Conservation (phyloP, 108 stramenopile genomes). For the Discostella pseudostelligera region DNA sequence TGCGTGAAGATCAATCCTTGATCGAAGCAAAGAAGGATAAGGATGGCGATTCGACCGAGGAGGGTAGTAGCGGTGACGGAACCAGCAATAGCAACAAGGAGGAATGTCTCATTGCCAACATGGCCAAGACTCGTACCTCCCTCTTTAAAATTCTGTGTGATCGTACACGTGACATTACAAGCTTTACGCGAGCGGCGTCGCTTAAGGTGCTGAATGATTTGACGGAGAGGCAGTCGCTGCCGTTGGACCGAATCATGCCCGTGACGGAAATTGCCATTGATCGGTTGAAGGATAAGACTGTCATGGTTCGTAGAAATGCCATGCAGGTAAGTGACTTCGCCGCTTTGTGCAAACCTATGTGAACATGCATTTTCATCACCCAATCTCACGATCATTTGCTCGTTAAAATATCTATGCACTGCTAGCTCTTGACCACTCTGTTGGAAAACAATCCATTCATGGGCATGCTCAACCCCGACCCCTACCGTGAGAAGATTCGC, state of each 20-base stretch:
- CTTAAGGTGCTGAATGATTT: slow-evolving; percentile 82
- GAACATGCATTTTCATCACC: background rate
- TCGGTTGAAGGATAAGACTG: slow-evolving; percentile 91
- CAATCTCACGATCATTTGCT: background rate
- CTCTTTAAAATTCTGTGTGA: slow-evolving; percentile 84
- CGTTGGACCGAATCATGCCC: slow-evolving; percentile 64
- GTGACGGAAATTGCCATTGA: slow-evolving; percentile 85
- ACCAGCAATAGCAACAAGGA: slow-evolving; percentile 8
- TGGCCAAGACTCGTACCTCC: slow-evolving; percentile 56
- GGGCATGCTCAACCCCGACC: slow-evolving; percentile 83
- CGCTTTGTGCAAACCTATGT: background rate
- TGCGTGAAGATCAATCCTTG: slow-evolving; percentile 40
- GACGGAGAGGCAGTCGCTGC: slow-evolving; percentile 66
- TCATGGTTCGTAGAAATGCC: slow-evolving; percentile 90
- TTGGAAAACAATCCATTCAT: slow-evolving; percentile 95
- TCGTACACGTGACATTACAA: slow-evolving; percentile 76
- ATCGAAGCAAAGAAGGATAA: slow-evolving; percentile 22
- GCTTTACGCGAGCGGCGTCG: slow-evolving; percentile 79
- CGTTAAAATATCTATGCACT: too few relatives aligned
- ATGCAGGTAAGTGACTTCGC: slow-evolving; percentile 63
- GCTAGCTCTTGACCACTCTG: slow-evolving; percentile 72
- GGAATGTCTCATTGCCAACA: slow-evolving; percentile 31
- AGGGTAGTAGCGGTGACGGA: background rate
- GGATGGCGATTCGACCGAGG: slow-evolving; percentile 20
- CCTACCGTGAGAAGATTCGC: slow-evolving; percentile 70